A percentile compares a stretch with the other conserved stretches of the same genome.
phyloP scores from a whole-genome alignment of 2,329 filamentous ascomycete genomes.

The Penicillium glabrum region DNA sequence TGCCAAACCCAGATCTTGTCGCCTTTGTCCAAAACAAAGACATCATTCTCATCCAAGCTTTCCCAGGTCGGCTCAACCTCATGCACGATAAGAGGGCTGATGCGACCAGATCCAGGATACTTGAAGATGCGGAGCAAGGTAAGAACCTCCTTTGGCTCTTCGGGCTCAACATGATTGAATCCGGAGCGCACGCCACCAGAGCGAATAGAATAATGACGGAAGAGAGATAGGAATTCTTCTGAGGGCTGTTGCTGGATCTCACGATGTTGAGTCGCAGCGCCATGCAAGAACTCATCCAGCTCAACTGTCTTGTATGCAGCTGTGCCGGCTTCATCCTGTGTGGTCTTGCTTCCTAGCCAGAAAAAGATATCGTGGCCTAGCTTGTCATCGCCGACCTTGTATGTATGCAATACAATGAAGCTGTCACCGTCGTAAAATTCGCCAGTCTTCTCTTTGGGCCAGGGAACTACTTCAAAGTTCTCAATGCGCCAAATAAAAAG shows the following conservation, averaged over 20 bases:
- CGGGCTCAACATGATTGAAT: slow-evolving; percentile 61
- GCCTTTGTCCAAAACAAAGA: slow-evolving; percentile 63
- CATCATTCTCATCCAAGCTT: slow-evolving; percentile 66
- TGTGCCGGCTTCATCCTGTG: slow-evolving; percentile 67
- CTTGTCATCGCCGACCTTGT: slow-evolving; percentile 52
- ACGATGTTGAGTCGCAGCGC: slow-evolving; percentile 63
- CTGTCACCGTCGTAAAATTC: slow-evolving; percentile 68
- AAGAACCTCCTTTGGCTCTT: slow-evolving; percentile 45
- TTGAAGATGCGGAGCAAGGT: slow-evolving; percentile 65
- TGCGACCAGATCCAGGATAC: slow-evolving; percentile 50
- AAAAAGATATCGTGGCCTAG: slow-evolving; percentile 68
- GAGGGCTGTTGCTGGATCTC: slow-evolving; percentile 62
- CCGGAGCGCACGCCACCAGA: slow-evolving; percentile 62
- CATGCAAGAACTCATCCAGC: slow-evolving; percentile 65
- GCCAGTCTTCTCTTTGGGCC: slow-evolving; percentile 58
- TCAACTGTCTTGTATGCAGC: slow-evolving; percentile 71
- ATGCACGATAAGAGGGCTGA: slow-evolving; percentile 58
- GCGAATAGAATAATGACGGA: slow-evolving; percentile 61
- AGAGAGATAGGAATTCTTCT: slow-evolving; percentile 60
- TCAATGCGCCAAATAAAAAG: slow-evolving; percentile 67
- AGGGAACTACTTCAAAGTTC: slow-evolving; percentile 63
- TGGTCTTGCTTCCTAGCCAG: slow-evolving; percentile 66
- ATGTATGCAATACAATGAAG: slow-evolving; percentile 65
- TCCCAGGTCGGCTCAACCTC: slow-evolving; percentile 63
- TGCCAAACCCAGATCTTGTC: slow-evolving; percentile 71